Conservation (phyloP, 2,329 filamentous ascomycete genomes). For the Reticulascus tulasneorum region DNA sequence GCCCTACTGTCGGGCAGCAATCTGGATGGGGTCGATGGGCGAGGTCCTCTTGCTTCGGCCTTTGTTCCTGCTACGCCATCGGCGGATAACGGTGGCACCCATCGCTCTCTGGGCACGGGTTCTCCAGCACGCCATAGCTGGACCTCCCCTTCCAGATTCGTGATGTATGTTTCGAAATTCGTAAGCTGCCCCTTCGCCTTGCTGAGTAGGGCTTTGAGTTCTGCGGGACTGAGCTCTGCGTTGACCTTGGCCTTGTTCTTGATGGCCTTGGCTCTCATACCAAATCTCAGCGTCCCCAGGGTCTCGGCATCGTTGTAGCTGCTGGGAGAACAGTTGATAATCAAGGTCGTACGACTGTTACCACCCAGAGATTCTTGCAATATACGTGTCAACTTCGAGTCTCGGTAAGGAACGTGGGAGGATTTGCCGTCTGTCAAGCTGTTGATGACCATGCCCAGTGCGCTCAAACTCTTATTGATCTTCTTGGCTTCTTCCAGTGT, state of each 20-base stretch:
- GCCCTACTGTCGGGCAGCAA: constrained; percentile 54
- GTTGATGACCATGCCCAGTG: constrained; percentile 98
- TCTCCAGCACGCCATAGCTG: constrained; percentile 86
- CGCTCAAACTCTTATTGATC: constrained; percentile 99
- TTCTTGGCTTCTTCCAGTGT: constrained; percentile 98
- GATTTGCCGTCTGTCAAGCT: constrained; percentile 95
- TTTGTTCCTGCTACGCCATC: constrained; percentile 42
- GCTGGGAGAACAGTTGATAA: constrained; percentile 98
- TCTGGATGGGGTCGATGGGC: constrained; percentile 51
- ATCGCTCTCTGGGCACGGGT: constrained; percentile 80
- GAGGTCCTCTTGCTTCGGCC: constrained; percentile 38
- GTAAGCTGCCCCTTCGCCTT: constrained; percentile 88
- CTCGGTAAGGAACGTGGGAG: constrained; percentile 90
- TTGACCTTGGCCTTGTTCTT: constrained; percentile 99
- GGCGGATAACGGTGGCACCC: constrained; percentile 64
- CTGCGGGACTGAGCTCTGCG: constrained; percentile 89
- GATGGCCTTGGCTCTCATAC: constrained; percentile 95
- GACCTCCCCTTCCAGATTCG: constrained; percentile 78
- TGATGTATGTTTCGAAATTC: constrained; percentile 83
- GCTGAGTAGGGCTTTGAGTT: constrained; percentile 88
- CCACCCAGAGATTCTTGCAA: constrained; percentile 95
- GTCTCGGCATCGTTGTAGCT: constrained; percentile 98
- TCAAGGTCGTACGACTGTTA: constrained; percentile 96
- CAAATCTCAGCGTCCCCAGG: constrained; percentile 85
- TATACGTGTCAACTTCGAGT: constrained; percentile 96